Conservation (phyloP, 2,329 filamentous ascomycete genomes). For the Westerdykella ornata region DNA sequence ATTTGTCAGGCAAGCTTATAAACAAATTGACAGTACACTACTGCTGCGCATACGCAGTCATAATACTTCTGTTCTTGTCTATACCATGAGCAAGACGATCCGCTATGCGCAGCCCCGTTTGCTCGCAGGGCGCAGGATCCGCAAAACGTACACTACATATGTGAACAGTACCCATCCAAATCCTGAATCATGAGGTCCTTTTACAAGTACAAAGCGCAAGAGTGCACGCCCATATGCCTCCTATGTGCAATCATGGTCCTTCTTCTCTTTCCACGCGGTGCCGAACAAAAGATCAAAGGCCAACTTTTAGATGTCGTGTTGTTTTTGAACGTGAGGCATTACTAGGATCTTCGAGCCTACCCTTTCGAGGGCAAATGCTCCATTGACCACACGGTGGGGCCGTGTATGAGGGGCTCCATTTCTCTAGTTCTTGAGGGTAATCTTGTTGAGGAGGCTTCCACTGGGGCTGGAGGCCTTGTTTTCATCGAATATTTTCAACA, state of each 20-base stretch:
- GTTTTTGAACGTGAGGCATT: conserved; percentile 8
- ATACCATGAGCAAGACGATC: too few relatives aligned
- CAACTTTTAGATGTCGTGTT: conserved; percentile 8
- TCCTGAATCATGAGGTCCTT: conserved; percentile 10
- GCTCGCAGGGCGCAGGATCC: too few relatives aligned
- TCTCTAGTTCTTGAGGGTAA: conserved; percentile 48
- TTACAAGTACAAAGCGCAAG: conserved; percentile 17
- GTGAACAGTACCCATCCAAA: not conserved
- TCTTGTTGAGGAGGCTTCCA: conserved; percentile 47
- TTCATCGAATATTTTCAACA: conserved; percentile 75
- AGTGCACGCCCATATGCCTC: conserved; percentile 7
- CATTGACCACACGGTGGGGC: not conserved
- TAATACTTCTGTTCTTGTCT: too few relatives aligned
- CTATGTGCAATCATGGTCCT: conserved; percentile 14
- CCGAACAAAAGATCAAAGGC: conserved; percentile 2
- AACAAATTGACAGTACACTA: too few relatives aligned
- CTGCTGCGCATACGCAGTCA: too few relatives aligned
- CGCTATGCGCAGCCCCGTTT: too few relatives aligned
- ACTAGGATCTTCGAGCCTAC: not conserved
- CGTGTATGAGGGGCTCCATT: not conserved
- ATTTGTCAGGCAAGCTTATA: too few relatives aligned
- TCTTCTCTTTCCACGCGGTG: not conserved
- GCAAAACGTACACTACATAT: not conserved
- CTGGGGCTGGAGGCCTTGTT: conserved; percentile 40
- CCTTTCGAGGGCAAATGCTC: not conserved